Percentiles rank a stretch among this genome's conserved stretches.
These are phyloP conservation scores for Beauveria medogensis DNA, from an alignment of 2,329 filamentous ascomycete species.

Conservation along the genomic window DNA sequence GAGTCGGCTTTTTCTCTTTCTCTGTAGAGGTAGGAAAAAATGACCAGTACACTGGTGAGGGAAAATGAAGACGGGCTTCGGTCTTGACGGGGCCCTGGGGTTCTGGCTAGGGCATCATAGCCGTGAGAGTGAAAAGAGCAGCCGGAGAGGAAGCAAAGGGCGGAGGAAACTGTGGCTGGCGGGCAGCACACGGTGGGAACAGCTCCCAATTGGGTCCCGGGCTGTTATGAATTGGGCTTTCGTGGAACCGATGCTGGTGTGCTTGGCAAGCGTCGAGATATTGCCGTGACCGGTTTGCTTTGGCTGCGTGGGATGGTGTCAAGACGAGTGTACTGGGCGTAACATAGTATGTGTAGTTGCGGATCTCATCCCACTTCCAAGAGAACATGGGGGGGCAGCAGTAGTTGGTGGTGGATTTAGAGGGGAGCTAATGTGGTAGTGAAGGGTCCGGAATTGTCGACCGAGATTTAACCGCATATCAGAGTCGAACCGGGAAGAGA, in stretches of 20 bases:
- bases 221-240: background rate
- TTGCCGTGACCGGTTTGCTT: background rate
- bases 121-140: background rate
- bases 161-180: background rate
- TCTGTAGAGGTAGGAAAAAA: background rate
- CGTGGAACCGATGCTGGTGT: background rate
- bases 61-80: background rate
- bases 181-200: background rate
- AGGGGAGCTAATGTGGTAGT: background rate
- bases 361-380: conserved; percentile 10
- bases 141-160: too few relatives aligned
- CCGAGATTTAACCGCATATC: conserved; percentile 9
- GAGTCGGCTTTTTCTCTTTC: background rate
- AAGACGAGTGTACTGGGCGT: background rate
- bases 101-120: conserved; percentile 7
- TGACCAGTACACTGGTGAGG: background rate
- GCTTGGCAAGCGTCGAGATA: background rate
- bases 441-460: background rate
- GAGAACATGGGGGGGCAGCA: background rate
- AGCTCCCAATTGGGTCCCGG: background rate
- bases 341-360: conserved; percentile 1
- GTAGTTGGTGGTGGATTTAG: background rate
- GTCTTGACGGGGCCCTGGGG: background rate
- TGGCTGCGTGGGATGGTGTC: background rate
- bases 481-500: background rate